Percentiles rank a stretch among this genome's conserved stretches.
Conservation (phyloP, 2,329 filamentous ascomycete species). For the Colletotrichum simmondsii region DNA sequence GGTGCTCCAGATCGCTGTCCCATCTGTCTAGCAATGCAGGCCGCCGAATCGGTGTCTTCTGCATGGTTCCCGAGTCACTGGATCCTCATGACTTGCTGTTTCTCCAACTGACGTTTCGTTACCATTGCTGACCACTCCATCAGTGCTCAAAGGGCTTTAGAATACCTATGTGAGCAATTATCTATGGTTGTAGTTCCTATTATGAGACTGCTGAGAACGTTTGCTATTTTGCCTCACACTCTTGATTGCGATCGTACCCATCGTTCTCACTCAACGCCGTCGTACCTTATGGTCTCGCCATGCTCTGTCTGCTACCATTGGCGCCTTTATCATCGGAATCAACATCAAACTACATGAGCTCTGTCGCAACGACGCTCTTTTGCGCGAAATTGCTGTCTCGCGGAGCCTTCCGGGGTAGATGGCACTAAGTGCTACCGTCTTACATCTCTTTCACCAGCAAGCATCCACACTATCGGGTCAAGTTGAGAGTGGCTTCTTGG, state of each 20-base stretch:
- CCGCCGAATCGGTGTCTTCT: conserved; percentile 17
- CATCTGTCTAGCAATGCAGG: conserved; percentile 3
- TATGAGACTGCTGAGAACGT: not conserved
- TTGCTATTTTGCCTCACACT: not conserved
- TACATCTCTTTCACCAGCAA: not conserved
- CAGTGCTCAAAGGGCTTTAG: not conserved
- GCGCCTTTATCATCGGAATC: not conserved
- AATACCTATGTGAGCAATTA: not conserved
- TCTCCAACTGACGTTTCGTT: not conserved
- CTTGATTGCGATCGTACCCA: too few relatives aligned
- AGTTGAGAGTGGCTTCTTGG: not conserved
- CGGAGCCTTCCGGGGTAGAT: not conserved
- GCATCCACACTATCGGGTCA: not conserved
- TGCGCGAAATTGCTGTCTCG: not conserved
- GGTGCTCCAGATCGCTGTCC: conserved; percentile 15
- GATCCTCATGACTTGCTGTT: not conserved
- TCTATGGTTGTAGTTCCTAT: not conserved
- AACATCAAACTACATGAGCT: not conserved
- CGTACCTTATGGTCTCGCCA: not conserved
- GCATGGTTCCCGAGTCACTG: conserved; percentile 28
- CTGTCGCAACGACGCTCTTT: too few relatives aligned
- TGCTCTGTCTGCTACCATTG: not conserved
- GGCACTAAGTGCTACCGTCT: not conserved
- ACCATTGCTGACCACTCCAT: not conserved
- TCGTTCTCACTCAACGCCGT: not conserved